These are phyloP conservation scores for Picea sitchensis DNA, from an alignment of 75 land plant genomes.

Conservation along the genomic window DNA sequence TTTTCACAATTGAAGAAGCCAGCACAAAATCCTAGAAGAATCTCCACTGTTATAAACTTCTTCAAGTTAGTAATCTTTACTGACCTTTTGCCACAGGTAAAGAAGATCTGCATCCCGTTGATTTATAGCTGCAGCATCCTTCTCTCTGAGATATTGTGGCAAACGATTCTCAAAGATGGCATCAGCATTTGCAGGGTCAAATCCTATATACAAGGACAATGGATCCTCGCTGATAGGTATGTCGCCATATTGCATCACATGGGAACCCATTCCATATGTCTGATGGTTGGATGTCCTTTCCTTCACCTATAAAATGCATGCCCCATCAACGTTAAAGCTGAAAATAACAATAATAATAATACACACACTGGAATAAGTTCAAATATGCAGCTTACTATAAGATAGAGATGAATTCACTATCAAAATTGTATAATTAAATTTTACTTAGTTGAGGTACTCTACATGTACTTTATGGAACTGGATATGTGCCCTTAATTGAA, in stretches of 20 bases:
- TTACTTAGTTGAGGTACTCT: neutral
- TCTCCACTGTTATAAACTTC: too few species aligned
- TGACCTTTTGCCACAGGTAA: too few species aligned
- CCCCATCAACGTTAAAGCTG: neutral
- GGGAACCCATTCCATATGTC: constrained; percentile 63
- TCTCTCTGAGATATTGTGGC: neutral
- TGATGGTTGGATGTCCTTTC: constrained; percentile 55
- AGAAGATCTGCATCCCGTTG: constrained; percentile 27
- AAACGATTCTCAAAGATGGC: constrained; percentile 44
- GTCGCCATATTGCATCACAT: constrained; percentile 90
- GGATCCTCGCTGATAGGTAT: constrained; percentile 34
- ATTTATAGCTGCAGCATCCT: constrained; percentile 29
- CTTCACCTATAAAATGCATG: constrained; percentile 54
- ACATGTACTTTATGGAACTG: neutral
- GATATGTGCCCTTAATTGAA: neutral
- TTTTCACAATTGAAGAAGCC: too few species aligned
- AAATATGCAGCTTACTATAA: neutral
- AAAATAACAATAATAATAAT: neutral
- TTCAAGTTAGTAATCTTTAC: too few species aligned
- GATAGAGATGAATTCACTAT: neutral
- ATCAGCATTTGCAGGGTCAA: constrained; percentile 81
- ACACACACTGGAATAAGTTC: too few species aligned
- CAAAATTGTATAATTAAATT: neutral
- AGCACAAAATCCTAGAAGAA: too few species aligned
- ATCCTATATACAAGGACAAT: constrained; percentile 61